A percentile compares a stretch with the other conserved stretches of the same genome.
phyloP scores from a whole-genome alignment of 176 grass and related monocot species.

The Microstegium vimineum region DNA sequence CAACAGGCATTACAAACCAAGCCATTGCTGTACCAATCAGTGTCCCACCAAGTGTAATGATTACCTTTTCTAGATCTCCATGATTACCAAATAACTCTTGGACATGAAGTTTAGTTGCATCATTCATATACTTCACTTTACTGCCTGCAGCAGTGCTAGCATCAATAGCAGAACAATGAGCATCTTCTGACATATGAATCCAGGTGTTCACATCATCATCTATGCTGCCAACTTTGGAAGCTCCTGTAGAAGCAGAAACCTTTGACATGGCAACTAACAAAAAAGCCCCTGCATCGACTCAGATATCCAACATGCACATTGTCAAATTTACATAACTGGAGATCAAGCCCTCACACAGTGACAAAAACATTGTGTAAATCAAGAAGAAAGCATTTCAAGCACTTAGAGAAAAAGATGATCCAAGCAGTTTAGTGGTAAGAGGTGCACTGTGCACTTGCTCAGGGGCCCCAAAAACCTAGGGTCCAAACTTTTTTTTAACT shows the following conservation, averaged over 20 bases:
- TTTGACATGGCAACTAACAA: background rate
- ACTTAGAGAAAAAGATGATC: background rate
- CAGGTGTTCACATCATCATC: constrained; percentile 30
- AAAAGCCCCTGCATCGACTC: background rate
- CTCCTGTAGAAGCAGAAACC: background rate
- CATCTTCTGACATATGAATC: constrained; percentile 30
- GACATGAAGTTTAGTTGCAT: constrained; percentile 22
- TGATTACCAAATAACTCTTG: constrained; percentile 47
- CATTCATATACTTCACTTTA: constrained; percentile 41
- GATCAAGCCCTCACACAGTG: background rate
- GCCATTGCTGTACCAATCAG: constrained; percentile 49
- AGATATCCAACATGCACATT: background rate
- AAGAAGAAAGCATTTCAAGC: background rate
- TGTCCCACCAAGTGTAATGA: constrained; percentile 50
- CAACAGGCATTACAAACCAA: constrained; percentile 70
- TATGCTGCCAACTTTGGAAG: background rate
- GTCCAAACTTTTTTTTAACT: background rate
- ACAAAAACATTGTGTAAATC: background rate
- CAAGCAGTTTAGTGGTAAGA: background rate
- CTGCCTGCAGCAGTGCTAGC: constrained; percentile 12
- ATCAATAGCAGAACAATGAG: constrained; percentile 26
- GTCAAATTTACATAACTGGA: background rate
- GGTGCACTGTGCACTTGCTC: no score
- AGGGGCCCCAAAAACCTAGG: background rate
- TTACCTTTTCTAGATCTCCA: constrained; percentile 50